Percentiles rank a stretch among this genome's conserved stretches.
Conservation (phyloP, 108 stramenopile genomes). For the Cyclotella baltica region DNA sequence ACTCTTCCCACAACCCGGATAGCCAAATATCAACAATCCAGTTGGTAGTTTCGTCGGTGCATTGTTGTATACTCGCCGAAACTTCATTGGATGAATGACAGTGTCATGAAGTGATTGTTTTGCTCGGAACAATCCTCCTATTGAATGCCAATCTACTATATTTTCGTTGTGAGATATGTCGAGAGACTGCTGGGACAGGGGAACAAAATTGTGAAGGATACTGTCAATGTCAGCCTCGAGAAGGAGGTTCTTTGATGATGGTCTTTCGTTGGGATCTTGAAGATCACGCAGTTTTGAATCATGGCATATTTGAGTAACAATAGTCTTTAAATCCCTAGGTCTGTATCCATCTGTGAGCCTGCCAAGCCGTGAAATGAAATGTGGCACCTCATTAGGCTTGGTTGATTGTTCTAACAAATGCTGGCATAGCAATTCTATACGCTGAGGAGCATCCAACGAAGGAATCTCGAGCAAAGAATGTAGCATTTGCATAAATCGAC, state of each 20-base stretch:
- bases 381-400: slow-evolving; percentile 15
- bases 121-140: slow-evolving; percentile 81
- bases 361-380: slow-evolving; percentile 38
- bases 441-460: slow-evolving; percentile 36
- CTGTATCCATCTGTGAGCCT: slow-evolving; percentile 64
- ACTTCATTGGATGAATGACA: slow-evolving; percentile 76
- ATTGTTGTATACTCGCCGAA: slow-evolving; percentile 68
- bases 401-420: neutral
- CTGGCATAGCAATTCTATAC: slow-evolving; percentile 30
- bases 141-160: slow-evolving; percentile 59
- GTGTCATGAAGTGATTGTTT: slow-evolving; percentile 66
- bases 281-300: slow-evolving; percentile 34
- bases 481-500: slow-evolving; percentile 32
- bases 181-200: slow-evolving; percentile 52
- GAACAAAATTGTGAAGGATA: slow-evolving; percentile 41
- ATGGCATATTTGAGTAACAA: slow-evolving; percentile 53
- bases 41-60: slow-evolving; percentile 73
- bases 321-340: slow-evolving; percentile 63
- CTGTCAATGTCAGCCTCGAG: slow-evolving; percentile 40
- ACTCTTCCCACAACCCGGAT: slow-evolving; percentile 84
- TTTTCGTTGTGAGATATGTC: slow-evolving; percentile 29
- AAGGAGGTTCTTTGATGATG: neutral
- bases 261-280: neutral
- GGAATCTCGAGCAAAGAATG: slow-evolving; percentile 47
- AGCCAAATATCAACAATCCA: slow-evolving; percentile 83